phyloP scores from a whole-genome alignment of 306 rosid species.

The Senna tora region DNA sequence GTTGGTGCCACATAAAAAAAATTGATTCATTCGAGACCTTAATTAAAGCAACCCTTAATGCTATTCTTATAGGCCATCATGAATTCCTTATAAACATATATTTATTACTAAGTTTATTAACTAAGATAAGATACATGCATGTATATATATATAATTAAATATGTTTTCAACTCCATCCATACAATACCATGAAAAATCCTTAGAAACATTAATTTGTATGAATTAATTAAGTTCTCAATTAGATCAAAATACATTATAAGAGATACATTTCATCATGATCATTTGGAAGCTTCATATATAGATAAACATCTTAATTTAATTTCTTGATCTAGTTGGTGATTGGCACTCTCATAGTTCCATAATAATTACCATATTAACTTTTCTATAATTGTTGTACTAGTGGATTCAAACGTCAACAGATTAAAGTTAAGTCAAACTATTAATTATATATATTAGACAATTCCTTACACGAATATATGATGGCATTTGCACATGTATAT shows the following conservation, averaged over 20 bases:
- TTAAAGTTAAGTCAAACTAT: slow-evolving; percentile 27
- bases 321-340: slow-evolving; percentile 37
- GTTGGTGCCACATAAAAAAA: slow-evolving; percentile 41
- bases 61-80: not conserved
- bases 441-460: not conserved
- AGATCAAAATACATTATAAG: no score
- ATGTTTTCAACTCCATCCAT: no score
- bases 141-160: no score
- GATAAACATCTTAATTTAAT: slow-evolving; percentile 36
- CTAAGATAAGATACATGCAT: no score
- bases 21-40: slow-evolving; percentile 25
- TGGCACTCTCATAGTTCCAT: slow-evolving; percentile 27
- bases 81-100: no score
- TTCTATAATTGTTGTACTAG: not conserved
- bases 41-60: not conserved
- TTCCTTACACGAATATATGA: slow-evolving; percentile 29
- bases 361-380: slow-evolving; percentile 31
- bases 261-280: slow-evolving; percentile 21
- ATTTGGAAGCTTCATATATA: slow-evolving; percentile 44
- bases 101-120: no score
- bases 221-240: no score
- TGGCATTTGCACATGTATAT: no score
- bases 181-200: no score
- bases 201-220: no score
- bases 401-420: no score